A percentile compares a stretch with the other conserved stretches of the same genome.
Conservation (phyloP, 305 asterid genomes). For the Euphrasia arctica region DNA sequence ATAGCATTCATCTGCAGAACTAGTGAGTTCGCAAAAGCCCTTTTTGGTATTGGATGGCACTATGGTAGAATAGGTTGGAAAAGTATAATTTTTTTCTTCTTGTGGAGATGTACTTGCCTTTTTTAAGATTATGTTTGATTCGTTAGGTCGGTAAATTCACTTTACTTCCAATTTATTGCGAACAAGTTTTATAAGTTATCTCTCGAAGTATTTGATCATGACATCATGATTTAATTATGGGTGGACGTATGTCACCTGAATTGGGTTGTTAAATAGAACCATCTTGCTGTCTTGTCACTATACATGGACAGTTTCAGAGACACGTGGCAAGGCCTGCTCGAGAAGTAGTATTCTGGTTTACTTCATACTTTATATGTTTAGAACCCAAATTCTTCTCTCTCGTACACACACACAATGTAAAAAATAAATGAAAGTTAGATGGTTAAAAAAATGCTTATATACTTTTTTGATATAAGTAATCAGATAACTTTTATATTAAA, state of each 20-base stretch:
- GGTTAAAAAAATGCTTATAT: not conserved
- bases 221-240: not conserved
- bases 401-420: not conserved
- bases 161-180: not conserved
- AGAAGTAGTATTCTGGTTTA: conserved; percentile 1
- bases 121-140: conserved; percentile 9
- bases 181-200: conserved; percentile 5
- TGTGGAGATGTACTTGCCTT: conserved; percentile 1
- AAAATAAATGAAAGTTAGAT: not conserved
- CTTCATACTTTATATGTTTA: conserved; percentile 7
- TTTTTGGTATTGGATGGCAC: not conserved
- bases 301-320: not conserved
- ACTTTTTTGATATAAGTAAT: not conserved
- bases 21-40: not conserved
- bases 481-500: too few relatives aligned
- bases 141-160: not conserved
- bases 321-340: conserved; percentile 1
- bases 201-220: conserved; percentile 6
- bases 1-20: not conserved
- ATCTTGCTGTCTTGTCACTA: conserved; percentile 9
- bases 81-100: not conserved
- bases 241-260: not conserved
- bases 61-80: conserved; percentile 8
- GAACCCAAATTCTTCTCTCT: not conserved
- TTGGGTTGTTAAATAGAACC: not conserved